Percentiles rank a stretch among this genome's conserved stretches.
These are phyloP conservation scores for Globisporangium emineosum DNA, from an alignment of 352 stramenopile species.

Conservation along the genomic window DNA sequence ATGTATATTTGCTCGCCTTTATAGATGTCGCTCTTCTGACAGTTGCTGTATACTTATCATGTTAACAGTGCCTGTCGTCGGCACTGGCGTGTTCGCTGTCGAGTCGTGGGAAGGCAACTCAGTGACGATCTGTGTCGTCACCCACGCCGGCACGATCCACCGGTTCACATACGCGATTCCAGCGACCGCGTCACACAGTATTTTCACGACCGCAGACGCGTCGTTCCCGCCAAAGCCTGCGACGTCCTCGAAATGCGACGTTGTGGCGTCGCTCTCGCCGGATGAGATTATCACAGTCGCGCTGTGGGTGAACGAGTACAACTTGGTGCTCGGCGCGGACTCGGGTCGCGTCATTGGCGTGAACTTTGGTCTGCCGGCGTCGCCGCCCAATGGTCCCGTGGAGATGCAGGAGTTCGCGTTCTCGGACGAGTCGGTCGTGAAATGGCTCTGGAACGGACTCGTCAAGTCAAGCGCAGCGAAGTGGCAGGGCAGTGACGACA, in stretches of 20 bases:
- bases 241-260: slow-evolving; percentile 34
- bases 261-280: slow-evolving; percentile 39
- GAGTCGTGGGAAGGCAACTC: slow-evolving; percentile 59
- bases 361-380: slow-evolving; percentile 59
- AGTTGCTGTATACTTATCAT: not conserved
- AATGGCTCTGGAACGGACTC: slow-evolving; percentile 70
- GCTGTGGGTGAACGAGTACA: slow-evolving; percentile 78
- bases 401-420: slow-evolving; percentile 70
- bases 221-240: slow-evolving; percentile 41
- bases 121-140: slow-evolving; percentile 63
- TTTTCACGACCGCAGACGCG: slow-evolving; percentile 51
- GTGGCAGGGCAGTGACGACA: slow-evolving; percentile 30
- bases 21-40: not conserved
- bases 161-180: slow-evolving; percentile 58
- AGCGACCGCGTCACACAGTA: slow-evolving; percentile 27
- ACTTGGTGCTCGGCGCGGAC: slow-evolving; percentile 64
- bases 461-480: slow-evolving; percentile 41
- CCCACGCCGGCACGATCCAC: slow-evolving; percentile 65
- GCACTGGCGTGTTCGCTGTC: slow-evolving; percentile 50
- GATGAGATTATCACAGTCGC: slow-evolving; percentile 64
- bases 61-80: slow-evolving; percentile 39
- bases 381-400: slow-evolving; percentile 14
- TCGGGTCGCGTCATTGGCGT: slow-evolving; percentile 56
- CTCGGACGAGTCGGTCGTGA: slow-evolving; percentile 61
- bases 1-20: not conserved